Evolutionary conservation across 257 asterid genomes (phyloP), one percentile per base, ranked within the genome.

Genomic region (Buddleja alternifolia): DNA sequence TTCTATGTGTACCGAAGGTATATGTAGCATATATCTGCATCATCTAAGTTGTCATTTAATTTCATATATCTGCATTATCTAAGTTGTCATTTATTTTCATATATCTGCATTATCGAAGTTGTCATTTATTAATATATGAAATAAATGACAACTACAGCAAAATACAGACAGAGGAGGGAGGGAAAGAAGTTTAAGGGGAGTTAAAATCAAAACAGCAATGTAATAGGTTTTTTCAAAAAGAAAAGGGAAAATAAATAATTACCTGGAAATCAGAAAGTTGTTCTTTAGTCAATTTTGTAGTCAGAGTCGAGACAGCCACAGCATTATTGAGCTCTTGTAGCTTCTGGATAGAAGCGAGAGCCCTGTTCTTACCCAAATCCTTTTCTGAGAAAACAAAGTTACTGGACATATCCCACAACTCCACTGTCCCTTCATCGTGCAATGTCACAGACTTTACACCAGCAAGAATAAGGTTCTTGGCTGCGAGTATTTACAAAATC

Each of bases 361-460:
- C 98, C 76, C 97, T 89, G 78, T 89, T 92, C 82, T 84, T 89
- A 14, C 98, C 96, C 78, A 89, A 40, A 81, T 92, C 98, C 40
- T 74, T 83, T 84, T 92, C 96, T 1, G 96, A 77, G 84, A 89
- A 92, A 69, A 83, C 56, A 76, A 92, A 92, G 83, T 85, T 92
- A 80, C 98, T 79, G 4, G 97, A 89, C 82, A 92, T 73, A 76
- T 92, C 98, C 98, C 98, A 92, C 65, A 92, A 71, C 62, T 89
- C 94, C 65, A 92, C 93, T 9, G 76, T 46, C 39, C 92, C 92
- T 81, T 92, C 97, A 73, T 92, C 98, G 40, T 92, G 96, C 82
- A 92, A 77, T 5, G 95, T 87, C 83, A 92, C 96, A 67, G 98
- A 92, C 85, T 89, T 92, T 63, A 92, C 96, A 58, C 98, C 98